Base-by-base conservation (phyloP, 1,284 basidiomycete species). In the Serendipita sp. region DNA sequence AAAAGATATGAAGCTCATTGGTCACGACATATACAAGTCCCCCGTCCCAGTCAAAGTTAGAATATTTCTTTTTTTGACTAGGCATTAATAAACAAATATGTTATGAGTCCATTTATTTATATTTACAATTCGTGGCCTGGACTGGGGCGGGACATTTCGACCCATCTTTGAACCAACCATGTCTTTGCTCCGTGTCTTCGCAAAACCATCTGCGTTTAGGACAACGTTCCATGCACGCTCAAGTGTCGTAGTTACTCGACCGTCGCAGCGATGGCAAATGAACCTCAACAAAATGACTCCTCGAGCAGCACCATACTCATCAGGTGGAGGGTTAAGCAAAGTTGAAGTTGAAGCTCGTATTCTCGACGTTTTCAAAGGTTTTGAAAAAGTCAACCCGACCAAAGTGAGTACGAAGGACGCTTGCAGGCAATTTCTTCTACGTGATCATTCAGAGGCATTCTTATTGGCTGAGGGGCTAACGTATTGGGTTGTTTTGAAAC, bases 341-440 rank as follows among this genome's bases (percentile, higher is more conserved):
- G 84, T 88, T 53, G 80, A 81, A 71, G 92, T 99, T 71, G 82
- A 90, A 71, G 73, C 79, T 69, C 84, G 96, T 69, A 83, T 99
- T 62, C 72, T 94, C 66, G 87, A 93, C 65, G 89, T 98, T 61
- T 77, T 99, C 72, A 91, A 91, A 76, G 85, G 87, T 34, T 98
- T 97, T 72, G 96, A 99, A 75, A 98, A 97, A 78, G 91, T 98
- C 63, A 84, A 96, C 74, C 76, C 77, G 22, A 74, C 78, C 65
- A 96, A 97, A 82, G 93, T 93, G 65, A 62, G 77, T 65, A 13
- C 35, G 53, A 58, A 30, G 50, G 3, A 41, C 17, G 32, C 61
- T n/a, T 41, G 17, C 58, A 29, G 29, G 47, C 55, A 2, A 32
- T 43, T 63, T 22, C 22, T 22, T 41, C 38, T 13, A 6, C 13